Base-by-base conservation (phyloP, 768 basidiomycete genomes). In the Boletus tomentosulus region DNA sequence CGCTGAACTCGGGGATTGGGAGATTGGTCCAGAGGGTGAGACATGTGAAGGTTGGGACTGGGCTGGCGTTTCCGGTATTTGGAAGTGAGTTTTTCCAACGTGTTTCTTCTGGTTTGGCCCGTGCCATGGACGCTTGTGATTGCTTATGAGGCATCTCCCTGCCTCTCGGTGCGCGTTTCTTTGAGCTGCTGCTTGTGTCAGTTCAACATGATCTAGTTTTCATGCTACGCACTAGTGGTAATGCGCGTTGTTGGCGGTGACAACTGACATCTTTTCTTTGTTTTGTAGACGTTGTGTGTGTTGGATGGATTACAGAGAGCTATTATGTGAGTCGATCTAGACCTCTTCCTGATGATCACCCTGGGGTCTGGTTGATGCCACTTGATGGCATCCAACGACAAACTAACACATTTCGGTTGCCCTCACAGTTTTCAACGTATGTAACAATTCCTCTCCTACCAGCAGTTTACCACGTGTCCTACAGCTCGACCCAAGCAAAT, bases 231-330 rank as follows among this genome's bases (percentile, higher is more conserved):
- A 30, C 15, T 45, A 7, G 41, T 42, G 5, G 28, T 28, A 16
- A 27, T 16, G 46, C 24, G 22, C 5, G 22, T 25, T 15, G 19
- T 41, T 24, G 22, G 24, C 10, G 39, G 19, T 22, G 39, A 24
- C 35, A 33, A 50, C 61, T 61, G 31, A 63, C 51, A 22, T 19
- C 27, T 4, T 16, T 38, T 33, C 4, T 34, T 25, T 44, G 45
- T 15, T 13, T 33, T 33, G 13, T 57, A 83, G 81, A 54, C 78
- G 82, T 12, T 76, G 77, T 46, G 74, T 83, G 6, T 83, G 78
- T 54, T 83, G 81, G 81, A 69, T 83, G 65, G 80, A 82, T 57
- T 83, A 83, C 59, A 73, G 74, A 37, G 80, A 83, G 52, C 57
- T 83, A 3, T 62, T 83, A 8, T 61, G 82, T 82, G 58, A 64